These are phyloP conservation scores for Pseudoscleropodium purum DNA, from an alignment of 225 moss, liverwort and hornwort genomes.

Conservation along the genomic window DNA sequence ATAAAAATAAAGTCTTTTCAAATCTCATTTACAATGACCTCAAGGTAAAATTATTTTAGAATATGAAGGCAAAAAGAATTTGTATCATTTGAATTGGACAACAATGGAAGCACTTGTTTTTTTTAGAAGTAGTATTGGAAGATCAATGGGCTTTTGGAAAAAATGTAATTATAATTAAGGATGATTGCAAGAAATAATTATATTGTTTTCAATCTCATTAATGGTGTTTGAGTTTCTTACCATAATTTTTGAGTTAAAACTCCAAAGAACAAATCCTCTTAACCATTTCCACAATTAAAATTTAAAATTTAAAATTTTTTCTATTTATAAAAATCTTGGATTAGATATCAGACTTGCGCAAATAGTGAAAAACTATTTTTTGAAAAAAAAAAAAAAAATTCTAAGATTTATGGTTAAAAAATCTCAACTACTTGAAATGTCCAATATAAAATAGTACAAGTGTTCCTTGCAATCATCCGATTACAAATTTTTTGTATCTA, in stretches of 20 bases:
- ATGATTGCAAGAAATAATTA: not conserved
- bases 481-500: rapidly evolving
- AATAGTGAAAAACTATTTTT: rapidly evolving
- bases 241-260: not conserved
- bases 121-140: not conserved
- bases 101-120: not conserved
- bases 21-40: not conserved
- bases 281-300: not conserved
- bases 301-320: rapidly evolving
- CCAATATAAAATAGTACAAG: rapidly evolving
- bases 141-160: not conserved
- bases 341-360: not conserved
- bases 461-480: not conserved
- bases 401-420: not conserved
- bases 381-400: too few species aligned
- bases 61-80: not conserved
- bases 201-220: not conserved
- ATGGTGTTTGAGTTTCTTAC: not conserved
- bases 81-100: not conserved
- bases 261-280: not conserved
- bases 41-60: not conserved
- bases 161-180: not conserved
- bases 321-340: not conserved
- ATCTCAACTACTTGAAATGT: not conserved
- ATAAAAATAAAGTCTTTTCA: not conserved